Base-by-base conservation (phyloP, 371 early-diverging fungal species). In the Aphelidium insulamus region DNA sequence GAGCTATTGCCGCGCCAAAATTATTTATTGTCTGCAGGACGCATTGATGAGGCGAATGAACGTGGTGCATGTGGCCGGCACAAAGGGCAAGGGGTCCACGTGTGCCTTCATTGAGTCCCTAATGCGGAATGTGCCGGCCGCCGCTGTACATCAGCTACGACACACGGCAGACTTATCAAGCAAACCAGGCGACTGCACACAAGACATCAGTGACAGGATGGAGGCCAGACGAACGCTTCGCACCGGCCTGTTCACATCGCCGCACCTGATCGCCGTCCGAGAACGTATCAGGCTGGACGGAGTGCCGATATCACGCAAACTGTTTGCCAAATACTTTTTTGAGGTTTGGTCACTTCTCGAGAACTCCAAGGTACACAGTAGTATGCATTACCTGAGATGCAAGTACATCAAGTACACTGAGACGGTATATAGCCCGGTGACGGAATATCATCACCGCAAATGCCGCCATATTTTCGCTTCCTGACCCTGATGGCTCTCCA, bases 201-300 rank as follows among this genome's bases (percentile, higher is more conserved):
- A 12, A 5, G 9, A 4, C 32, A 8, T n/a, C 10, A 24, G 10
- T n/a, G 4, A 4, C 28, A 22, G 38, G 1, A n/a, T 21, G 12
- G 28, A 26, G 9, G 17, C 26, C 19, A 14, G 28, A 19, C 18
- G 20, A 33, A 46, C 7, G 40, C 36, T 40, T 9, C 9, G 9
- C 6, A 30, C 55, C 49, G 82, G 81, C 5, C 48, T 90, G 24
- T 95, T 69, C 44, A 86, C 92, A 5, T 87, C 88, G 0, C 95
- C 95, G 12, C 95, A 94, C 45, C 44, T 94, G 41, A 63, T 79
- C 26, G 70, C 82, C 34, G 88, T 82, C 9, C 71, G 90, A 19
- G 97, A 95, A 48, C 66, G 97, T 19, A 88, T 95, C 36, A 63
- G 87, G 28, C 78, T 92, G 48, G 63, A 90, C 45, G 91, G 92